Evolutionary conservation across 495 filamentous ascomycete genomes (phyloP), one percentile per base, ranked within the genome.

Genomic region (Penicillium tannophilum): DNA sequence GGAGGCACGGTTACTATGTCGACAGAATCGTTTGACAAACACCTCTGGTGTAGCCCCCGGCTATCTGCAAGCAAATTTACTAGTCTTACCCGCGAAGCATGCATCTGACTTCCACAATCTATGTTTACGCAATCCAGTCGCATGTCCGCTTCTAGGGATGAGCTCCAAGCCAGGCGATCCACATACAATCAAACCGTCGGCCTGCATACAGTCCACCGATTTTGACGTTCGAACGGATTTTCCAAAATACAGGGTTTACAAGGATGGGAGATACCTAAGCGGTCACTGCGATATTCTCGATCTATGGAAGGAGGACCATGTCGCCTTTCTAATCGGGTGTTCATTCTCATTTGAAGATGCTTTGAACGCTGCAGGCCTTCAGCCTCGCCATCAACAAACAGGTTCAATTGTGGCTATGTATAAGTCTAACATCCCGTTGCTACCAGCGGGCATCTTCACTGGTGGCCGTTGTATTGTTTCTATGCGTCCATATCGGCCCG

Each of bases 251-350:
- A 79, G 76, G 53, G 65, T 84, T n/a, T 86, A 83, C 63, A 31
- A 69, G 23, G 61, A 75, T 39, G 76, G 77, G 1, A 67, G 69
- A 45, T 58, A 57, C 6, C 24, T 67, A 4, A 62, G 57, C 3
- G 59, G 35, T 14, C 56, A 55, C 17, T 45, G 61, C 1, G 76
- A 83, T 53, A 64, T 87, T 3, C 51, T 64, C 1, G 64, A 70
- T 14, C 58, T 79, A 17, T 86, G 83, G 84, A 74, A 70, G 0
- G 63, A 74, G 16, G 60, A 69, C n/a, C 79, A 86, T 55, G 76
- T 84, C 14, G 82, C 73, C 0, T 86, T 86, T 54, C 65, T 85
- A 6, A 83, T 87, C 45, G 82, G 84, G 0, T 87, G 82, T 60
- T 83, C 79, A 0, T 86, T 77, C 67, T 78, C 75, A 26, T 86